Percentiles rank a stretch among this genome's conserved stretches.
Evolutionary conservation across 768 basidiomycete genomes (phyloP).

Genomic region (Chalciporus pseudorubinellus): DNA sequence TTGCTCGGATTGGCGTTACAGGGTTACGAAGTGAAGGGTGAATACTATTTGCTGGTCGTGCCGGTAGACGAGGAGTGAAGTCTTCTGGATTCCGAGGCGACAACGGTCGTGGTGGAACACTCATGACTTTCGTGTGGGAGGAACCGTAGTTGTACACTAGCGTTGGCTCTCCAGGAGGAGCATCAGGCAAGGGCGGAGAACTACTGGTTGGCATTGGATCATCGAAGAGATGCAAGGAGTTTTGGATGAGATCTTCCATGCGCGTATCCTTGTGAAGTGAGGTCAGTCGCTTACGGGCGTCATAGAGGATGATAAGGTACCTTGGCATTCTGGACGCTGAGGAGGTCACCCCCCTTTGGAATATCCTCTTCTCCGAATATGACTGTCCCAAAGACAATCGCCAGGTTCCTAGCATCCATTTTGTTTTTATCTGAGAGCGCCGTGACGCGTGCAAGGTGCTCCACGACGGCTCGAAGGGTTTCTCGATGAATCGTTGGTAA

Average conservation of each 20-base stretch:
- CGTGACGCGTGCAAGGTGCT: conserved; percentile 77
- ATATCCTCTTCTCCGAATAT: conserved; percentile 93
- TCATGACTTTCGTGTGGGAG: conserved; percentile 63
- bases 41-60: conserved; percentile 69
- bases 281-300: conserved; percentile 34
- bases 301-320: conserved; percentile 36
- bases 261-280: conserved; percentile 51
- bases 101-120: conserved; percentile 33
- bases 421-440: conserved; percentile 73
- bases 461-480: conserved; percentile 74
- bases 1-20: conserved; percentile 46
- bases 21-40: conserved; percentile 70
- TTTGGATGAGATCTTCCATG: conserved; percentile 83
- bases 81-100: conserved; percentile 47
- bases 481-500: conserved; percentile 83
- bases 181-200: conserved; percentile 73
- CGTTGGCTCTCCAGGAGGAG: conserved; percentile 62
- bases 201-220: conserved; percentile 46
- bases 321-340: conserved; percentile 75
- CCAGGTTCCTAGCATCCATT: conserved; percentile 91
- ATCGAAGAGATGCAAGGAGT: conserved; percentile 61
- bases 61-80: conserved; percentile 69
- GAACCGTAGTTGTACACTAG: conserved; percentile 66
- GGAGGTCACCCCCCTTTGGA: conserved; percentile 71
- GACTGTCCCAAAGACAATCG: conserved; percentile 85